These are phyloP conservation scores for Petunia axillaris DNA, from an alignment of 257 asterid genomes.

Conservation along the genomic window DNA sequence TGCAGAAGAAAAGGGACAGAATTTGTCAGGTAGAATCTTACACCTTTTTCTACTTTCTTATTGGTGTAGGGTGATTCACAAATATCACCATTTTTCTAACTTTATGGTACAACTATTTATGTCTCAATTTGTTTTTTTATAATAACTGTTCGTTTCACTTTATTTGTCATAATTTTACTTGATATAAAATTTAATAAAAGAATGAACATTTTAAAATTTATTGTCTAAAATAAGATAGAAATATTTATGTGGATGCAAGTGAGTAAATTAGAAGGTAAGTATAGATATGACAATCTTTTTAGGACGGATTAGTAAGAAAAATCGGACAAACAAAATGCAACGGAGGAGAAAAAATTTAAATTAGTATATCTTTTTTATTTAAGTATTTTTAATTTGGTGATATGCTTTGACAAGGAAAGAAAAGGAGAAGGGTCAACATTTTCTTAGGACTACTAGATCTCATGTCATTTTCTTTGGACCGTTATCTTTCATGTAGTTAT, in stretches of 20 bases:
- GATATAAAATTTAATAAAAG: too few relatives aligned
- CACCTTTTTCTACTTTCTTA: conserved; percentile 5
- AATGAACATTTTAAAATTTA: too few relatives aligned
- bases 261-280: too few relatives aligned
- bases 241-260: too few relatives aligned
- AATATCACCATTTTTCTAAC: neutral
- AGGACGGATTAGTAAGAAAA: too few relatives aligned
- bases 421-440: neutral
- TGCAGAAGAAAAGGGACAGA: conserved; percentile 35
- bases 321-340: too few relatives aligned
- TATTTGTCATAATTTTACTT: too few relatives aligned
- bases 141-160: too few relatives aligned
- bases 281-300: too few relatives aligned
- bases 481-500: neutral
- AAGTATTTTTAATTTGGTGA: neutral
- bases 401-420: neutral
- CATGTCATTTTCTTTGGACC: neutral
- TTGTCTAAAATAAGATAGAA: too few relatives aligned
- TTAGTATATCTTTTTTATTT: neutral
- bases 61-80: conserved; percentile 1
- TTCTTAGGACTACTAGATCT: neutral
- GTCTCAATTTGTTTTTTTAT: too few relatives aligned
- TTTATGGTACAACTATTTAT: too few relatives aligned
- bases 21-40: conserved; percentile 52
- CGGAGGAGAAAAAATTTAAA: neutral